These are phyloP conservation scores for Picea abies DNA, from an alignment of 83 land plant species.

Conservation along the genomic window DNA sequence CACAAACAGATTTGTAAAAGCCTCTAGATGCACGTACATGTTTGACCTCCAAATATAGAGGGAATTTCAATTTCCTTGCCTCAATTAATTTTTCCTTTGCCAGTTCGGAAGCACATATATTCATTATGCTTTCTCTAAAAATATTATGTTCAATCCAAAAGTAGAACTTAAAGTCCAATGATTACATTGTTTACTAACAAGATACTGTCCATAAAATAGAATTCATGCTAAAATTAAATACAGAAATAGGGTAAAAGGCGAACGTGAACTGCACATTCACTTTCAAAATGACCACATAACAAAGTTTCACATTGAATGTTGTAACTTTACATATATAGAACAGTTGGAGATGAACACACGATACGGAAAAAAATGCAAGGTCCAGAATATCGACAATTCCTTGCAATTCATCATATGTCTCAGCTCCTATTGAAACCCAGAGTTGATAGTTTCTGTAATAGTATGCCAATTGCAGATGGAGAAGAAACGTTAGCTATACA, in stretches of 20 bases:
- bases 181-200: too few relatives aligned
- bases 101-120: too few relatives aligned
- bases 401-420: neutral
- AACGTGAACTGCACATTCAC: neutral
- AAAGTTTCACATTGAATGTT: neutral
- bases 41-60: too few relatives aligned
- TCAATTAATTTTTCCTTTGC: too few relatives aligned
- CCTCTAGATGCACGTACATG: too few relatives aligned
- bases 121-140: too few relatives aligned
- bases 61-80: too few relatives aligned
- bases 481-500: neutral
- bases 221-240: neutral
- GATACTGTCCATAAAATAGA: neutral
- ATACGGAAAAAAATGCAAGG: neutral
- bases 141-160: too few relatives aligned
- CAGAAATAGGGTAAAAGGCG: neutral
- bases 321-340: conserved; percentile 8
- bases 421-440: neutral
- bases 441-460: neutral
- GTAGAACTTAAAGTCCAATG: too few relatives aligned
- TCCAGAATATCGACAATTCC: conserved; percentile 13
- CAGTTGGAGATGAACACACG: neutral
- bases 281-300: neutral
- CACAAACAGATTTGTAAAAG: too few relatives aligned
- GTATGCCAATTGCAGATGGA: too few relatives aligned